phyloP scores from a whole-genome alignment of 139 green algal species.

The Haematococcus lacustris region DNA sequence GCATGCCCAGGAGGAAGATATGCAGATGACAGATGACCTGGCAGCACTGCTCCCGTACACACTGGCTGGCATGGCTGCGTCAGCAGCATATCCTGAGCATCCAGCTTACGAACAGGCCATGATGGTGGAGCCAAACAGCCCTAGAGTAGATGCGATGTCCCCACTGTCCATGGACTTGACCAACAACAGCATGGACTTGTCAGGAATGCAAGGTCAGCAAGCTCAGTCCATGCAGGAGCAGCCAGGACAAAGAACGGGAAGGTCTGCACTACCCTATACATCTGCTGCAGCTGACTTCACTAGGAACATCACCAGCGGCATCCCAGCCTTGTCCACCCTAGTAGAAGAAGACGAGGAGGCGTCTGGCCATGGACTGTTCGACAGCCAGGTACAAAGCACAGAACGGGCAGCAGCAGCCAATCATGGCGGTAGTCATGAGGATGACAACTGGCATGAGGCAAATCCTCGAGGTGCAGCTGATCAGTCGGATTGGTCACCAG shows the following conservation, averaged over 20 bases:
- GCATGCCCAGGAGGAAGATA: neutral
- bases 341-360: slow-evolving; percentile 68
- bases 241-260: neutral
- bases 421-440: no score
- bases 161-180: slow-evolving; percentile 53
- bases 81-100: slow-evolving; percentile 1
- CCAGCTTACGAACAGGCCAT: neutral
- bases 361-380: no score
- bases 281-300: slow-evolving; percentile 20
- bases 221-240: neutral
- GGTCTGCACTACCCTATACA: neutral
- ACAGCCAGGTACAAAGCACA: no score
- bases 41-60: neutral
- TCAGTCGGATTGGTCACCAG: no score
- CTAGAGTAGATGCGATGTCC: slow-evolving; percentile 8
- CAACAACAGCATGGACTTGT: slow-evolving; percentile 33
- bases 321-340: slow-evolving; percentile 62
- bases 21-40: slow-evolving; percentile 4
- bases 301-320: slow-evolving; percentile 56
- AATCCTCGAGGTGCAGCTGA: no score
- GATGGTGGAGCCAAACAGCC: slow-evolving; percentile 1
- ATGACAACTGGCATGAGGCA: no score
- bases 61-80: neutral
- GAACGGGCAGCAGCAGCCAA: no score
- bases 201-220: slow-evolving; percentile 10